phyloP scores from a whole-genome alignment of 2,329 filamentous ascomycete genomes.

The Colletotrichum magnum region DNA sequence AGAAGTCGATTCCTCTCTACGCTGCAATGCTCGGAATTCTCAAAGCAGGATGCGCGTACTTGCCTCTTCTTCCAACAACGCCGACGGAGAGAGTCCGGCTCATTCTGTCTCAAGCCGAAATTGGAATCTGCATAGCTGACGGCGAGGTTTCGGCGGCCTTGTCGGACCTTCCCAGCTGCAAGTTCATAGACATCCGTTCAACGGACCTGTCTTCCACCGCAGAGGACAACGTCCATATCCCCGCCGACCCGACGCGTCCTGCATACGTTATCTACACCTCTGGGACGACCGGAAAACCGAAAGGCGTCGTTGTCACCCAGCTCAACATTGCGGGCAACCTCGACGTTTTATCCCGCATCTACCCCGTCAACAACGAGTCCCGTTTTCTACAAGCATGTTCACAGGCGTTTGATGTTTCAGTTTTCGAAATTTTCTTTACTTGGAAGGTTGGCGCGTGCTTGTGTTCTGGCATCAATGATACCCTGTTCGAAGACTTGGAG shows the following conservation, averaged over 20 bases:
- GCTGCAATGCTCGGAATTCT: constrained; percentile 80
- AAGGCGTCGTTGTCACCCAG: constrained; percentile 85
- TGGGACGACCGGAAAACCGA: constrained; percentile 84
- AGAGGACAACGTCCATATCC: constrained; percentile 53
- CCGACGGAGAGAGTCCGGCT: constrained; percentile 71
- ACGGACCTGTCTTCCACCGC: constrained; percentile 48
- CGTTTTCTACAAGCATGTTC: constrained; percentile 87
- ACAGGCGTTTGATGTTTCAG: constrained; percentile 88
- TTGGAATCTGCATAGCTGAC: constrained; percentile 62
- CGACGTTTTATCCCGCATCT: constrained; percentile 74
- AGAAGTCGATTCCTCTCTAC: constrained; percentile 83
- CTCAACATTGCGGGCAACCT: constrained; percentile 83
- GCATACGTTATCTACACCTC: constrained; percentile 89
- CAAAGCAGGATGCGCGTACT: constrained; percentile 83
- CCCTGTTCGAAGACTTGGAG: constrained; percentile 81
- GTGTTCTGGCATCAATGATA: constrained; percentile 81
- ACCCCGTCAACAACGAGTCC: constrained; percentile 68
- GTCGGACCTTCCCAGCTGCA: constrained; percentile 37
- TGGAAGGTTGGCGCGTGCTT: constrained; percentile 85
- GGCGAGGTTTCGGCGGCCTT: constrained; percentile 42
- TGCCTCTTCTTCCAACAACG: constrained; percentile 83
- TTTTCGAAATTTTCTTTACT: constrained; percentile 91
- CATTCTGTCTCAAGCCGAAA: constrained; percentile 74
- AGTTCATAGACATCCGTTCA: constrained; percentile 52
- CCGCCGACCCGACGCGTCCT: constrained; percentile 63